A percentile compares a stretch with the other conserved stretches of the same genome.
Evolutionary conservation across 1,284 basidiomycete species (phyloP).

Genomic region (Pseudozyma pruni): DNA sequence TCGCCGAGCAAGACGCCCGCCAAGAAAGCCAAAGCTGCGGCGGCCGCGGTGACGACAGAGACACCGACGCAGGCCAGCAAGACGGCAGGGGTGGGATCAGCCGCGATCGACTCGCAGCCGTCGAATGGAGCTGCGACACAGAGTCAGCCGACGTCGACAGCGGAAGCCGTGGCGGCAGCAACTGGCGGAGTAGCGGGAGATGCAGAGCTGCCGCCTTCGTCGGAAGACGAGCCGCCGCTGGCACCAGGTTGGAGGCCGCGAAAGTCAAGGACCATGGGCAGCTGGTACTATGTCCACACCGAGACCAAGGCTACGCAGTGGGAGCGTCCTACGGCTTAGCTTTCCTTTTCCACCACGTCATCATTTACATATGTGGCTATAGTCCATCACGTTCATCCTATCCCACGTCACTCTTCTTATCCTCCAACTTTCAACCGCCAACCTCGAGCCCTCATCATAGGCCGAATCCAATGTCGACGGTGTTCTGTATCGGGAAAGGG

Average conservation of each 20-base stretch:
- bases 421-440: too few species aligned
- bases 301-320: slow-evolving; percentile 44
- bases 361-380: too few species aligned
- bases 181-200: slow-evolving; percentile 3
- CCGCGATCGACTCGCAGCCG: background rate
- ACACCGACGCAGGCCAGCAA: background rate
- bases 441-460: too few species aligned
- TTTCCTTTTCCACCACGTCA: background rate
- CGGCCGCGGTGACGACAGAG: background rate
- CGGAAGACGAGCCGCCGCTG: slow-evolving; percentile 32
- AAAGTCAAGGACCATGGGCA: slow-evolving; percentile 22
- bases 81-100: background rate
- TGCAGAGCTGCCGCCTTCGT: slow-evolving; percentile 3
- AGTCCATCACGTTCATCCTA: too few species aligned
- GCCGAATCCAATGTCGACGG: too few species aligned
- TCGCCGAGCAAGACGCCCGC: slow-evolving; percentile 15
- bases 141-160: background rate
- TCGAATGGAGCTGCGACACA: background rate
- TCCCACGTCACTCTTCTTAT: too few species aligned
- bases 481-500: too few species aligned
- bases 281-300: slow-evolving; percentile 37
- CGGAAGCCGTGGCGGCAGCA: background rate
- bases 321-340: slow-evolving; percentile 31
- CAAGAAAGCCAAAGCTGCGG: slow-evolving; percentile 12
- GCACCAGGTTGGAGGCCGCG: slow-evolving; percentile 24